Evolutionary conservation across 495 filamentous ascomycete genomes (phyloP).

Genomic region (Neurospora sp.): DNA sequence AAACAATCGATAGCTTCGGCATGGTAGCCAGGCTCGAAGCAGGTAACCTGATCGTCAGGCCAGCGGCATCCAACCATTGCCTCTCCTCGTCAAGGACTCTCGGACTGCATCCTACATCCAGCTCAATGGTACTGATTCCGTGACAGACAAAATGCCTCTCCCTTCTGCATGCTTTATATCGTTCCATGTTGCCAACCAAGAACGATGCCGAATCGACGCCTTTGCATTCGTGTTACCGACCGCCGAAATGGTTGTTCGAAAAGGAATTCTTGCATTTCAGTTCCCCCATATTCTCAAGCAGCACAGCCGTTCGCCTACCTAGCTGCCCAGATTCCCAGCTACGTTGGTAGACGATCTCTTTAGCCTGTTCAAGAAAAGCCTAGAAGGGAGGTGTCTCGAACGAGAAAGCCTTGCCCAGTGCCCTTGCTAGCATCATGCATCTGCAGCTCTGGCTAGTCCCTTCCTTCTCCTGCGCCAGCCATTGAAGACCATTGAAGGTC

Average conservation of each 20-base stretch:
- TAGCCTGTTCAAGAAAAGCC: background rate
- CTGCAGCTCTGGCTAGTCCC: background rate
- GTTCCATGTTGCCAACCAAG: background rate
- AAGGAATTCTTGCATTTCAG: background rate
- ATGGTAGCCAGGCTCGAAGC: background rate
- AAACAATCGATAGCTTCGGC: background rate
- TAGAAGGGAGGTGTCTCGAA: background rate
- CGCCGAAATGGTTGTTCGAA: background rate
- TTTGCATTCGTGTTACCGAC: background rate
- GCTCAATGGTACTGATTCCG: background rate
- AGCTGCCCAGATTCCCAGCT: background rate
- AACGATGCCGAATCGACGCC: background rate
- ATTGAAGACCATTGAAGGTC: background rate
- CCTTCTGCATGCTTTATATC: background rate
- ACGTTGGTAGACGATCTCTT: background rate
- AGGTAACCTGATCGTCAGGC: background rate
- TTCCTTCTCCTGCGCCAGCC: background rate
- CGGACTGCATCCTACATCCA: background rate
- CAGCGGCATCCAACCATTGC: background rate
- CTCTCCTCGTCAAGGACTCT: background rate
- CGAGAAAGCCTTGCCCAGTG: background rate
- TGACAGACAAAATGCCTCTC: background rate
- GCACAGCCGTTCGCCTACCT: background rate
- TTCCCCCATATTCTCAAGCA: background rate
- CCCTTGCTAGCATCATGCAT: background rate